A percentile compares a stretch with the other conserved stretches of the same genome.
Conservation (phyloP, 768 basidiomycete species). For the Russula abietina region DNA sequence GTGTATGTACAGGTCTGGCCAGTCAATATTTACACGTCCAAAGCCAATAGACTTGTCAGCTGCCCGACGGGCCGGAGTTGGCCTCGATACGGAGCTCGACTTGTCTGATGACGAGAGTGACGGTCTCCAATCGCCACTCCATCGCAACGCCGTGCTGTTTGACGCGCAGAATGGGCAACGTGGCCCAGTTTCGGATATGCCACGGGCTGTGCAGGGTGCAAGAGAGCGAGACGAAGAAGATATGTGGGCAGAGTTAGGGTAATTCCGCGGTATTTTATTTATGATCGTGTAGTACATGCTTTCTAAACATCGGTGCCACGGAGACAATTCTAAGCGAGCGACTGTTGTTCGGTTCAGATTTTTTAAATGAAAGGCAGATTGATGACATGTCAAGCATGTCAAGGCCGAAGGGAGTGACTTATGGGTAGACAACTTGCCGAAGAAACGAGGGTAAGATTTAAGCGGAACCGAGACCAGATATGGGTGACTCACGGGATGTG, state of each 20-base stretch:
- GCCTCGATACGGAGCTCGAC: constrained; percentile 68
- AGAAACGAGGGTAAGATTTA: not conserved
- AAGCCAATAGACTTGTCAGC: constrained; percentile 80
- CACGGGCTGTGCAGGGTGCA: constrained; percentile 49
- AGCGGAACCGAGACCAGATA: too few relatives aligned
- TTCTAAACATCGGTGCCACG: not conserved
- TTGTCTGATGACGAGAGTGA: constrained; percentile 50
- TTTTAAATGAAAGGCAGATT: not conserved
- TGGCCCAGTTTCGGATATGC: constrained; percentile 48
- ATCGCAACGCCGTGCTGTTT: constrained; percentile 57
- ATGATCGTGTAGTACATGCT: not conserved
- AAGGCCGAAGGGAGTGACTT: not conserved
- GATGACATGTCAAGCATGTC: constrained; percentile 4
- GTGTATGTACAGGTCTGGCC: constrained; percentile 57
- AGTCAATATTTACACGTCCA: constrained; percentile 81
- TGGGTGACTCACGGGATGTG: too few relatives aligned
- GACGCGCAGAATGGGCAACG: constrained; percentile 44
- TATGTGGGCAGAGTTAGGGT: constrained; percentile 57
- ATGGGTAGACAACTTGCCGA: not conserved
- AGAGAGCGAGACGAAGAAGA: constrained; percentile 59
- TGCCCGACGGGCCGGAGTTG: constrained; percentile 58
- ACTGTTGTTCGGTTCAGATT: not conserved
- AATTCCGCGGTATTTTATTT: constrained; percentile 6
- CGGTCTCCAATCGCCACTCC: constrained; percentile 52
- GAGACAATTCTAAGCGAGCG: not conserved